These are phyloP conservation scores for Sambucus nigra DNA, from an alignment of 129 eudicot genomes.

Conservation along the genomic window DNA sequence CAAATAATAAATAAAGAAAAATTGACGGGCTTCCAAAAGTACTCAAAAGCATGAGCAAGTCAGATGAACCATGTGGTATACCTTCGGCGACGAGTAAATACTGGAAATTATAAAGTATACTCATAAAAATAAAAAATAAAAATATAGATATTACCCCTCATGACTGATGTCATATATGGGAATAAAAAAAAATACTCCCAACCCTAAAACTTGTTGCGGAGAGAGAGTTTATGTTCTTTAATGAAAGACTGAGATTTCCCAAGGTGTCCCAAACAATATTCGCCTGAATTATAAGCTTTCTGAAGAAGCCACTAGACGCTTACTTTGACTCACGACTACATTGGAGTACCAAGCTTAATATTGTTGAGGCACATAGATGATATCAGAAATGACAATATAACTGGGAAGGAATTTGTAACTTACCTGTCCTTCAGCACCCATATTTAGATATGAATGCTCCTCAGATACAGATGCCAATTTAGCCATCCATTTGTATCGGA, in stretches of 20 bases:
- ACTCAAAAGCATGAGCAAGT: no score
- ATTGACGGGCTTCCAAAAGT: background rate
- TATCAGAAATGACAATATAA: background rate
- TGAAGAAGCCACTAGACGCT: background rate
- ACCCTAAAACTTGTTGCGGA: background rate
- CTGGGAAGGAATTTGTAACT: conserved; percentile 1
- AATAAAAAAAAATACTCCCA: no score
- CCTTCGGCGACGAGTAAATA: background rate
- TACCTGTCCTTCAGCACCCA: conserved; percentile 19
- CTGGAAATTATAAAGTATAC: background rate
- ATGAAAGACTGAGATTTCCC: background rate
- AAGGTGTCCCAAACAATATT: background rate
- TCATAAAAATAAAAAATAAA: background rate
- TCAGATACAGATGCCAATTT: conserved; percentile 32
- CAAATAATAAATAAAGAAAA: background rate
- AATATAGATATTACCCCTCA: background rate
- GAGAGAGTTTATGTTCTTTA: background rate
- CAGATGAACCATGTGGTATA: no score
- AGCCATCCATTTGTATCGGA: conserved; percentile 39
- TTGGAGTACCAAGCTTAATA: background rate
- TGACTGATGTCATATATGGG: no score
- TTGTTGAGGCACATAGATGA: background rate
- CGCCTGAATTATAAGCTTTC: background rate
- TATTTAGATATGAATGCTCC: conserved; percentile 13
- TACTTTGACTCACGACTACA: background rate